phyloP scores from a whole-genome alignment of 176 grass and related monocot species.

The Calamus simplicifolius region DNA sequence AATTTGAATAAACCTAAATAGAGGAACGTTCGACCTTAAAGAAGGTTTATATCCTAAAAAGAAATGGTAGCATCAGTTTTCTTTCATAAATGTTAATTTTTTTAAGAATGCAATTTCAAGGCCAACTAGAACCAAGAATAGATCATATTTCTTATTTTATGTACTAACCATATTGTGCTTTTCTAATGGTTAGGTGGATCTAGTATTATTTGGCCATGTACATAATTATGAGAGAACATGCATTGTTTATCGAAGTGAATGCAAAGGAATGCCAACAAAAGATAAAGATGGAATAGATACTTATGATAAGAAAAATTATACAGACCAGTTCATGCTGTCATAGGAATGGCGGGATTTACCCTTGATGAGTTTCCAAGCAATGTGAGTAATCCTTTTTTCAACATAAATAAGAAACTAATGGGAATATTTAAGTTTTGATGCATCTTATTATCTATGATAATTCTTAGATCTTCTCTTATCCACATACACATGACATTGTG shows the following conservation, averaged over 20 bases:
- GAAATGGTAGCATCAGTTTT: too few relatives aligned
- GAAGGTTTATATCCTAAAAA: too few relatives aligned
- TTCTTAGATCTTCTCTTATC: too few relatives aligned
- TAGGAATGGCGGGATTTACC: conserved; percentile 62
- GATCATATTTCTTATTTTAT: not conserved
- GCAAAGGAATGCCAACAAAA: conserved; percentile 50
- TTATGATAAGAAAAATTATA: conserved; percentile 74
- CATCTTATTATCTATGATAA: too few relatives aligned
- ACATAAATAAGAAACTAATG: too few relatives aligned
- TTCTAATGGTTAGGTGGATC: conserved; percentile 50
- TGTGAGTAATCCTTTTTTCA: conserved; percentile 27
- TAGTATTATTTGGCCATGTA: conserved; percentile 81
- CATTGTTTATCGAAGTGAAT: conserved; percentile 38
- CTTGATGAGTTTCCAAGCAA: conserved; percentile 47
- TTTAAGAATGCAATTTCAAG: too few relatives aligned
- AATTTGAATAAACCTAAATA: too few relatives aligned
- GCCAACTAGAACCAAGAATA: not conserved
- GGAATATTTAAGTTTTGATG: too few relatives aligned
- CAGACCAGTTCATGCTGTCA: conserved; percentile 56
- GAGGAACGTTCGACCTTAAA: too few relatives aligned
- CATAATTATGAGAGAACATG: conserved; percentile 91
- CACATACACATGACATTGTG: too few relatives aligned
- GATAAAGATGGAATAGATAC: conserved; percentile 50
- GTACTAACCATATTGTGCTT: conserved; percentile 1
- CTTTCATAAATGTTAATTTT: too few relatives aligned